Evolutionary conservation across 768 basidiomycete species (phyloP), one percentile per base, ranked within the genome.

Genomic region (Austroboletus eburneus): DNA sequence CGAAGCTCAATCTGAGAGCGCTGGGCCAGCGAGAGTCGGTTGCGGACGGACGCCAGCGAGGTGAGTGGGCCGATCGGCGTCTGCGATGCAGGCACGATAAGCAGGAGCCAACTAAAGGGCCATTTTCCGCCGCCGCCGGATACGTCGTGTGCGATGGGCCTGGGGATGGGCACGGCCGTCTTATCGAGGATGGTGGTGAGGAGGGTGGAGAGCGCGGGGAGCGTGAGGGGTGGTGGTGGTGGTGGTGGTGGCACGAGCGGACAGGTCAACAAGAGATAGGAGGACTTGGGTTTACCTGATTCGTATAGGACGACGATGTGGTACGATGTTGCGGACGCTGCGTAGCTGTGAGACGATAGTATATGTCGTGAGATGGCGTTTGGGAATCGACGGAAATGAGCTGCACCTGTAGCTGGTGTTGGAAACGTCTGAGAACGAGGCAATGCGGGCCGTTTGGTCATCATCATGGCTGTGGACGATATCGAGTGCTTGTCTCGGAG

Each of bases 1-100:
- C 74, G 69, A n/a, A 84, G 70, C 47, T 87, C 81, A 46, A 87
- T 56, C 17, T 72, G 64, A 4, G 73, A 56, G 3, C 60, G 61
- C 36, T 79, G 72, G 18, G 68, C 54, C 3, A 66, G 63, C 3
- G 69, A 69, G 46, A 68, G 43, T 63, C 57, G 25, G 61, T 50
- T 25, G 57, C 57, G 57, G 70, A 71, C 43, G 72, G 72, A 46
- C 61, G 62, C 20, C 69, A 67, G 22, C 72, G 70, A 46, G 3
- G 14, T 23, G 20, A 47, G 21, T 7, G 22, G 74, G 57, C 22
- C 75, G 42, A 46, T 70, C 61, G 43, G 66, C 46, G 50, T 60
- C 61, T 43, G 66, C 45, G 64, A 32, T 67, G 74, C 38, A 62
- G 65, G 50, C 64, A 65, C 20, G 64, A 72, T 50, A 9, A 72